A percentile compares a stretch with the other conserved stretches of the same genome.
Conservation (phyloP, 2,329 filamentous ascomycete genomes). For the Cladosporium austrohemisphaericum region DNA sequence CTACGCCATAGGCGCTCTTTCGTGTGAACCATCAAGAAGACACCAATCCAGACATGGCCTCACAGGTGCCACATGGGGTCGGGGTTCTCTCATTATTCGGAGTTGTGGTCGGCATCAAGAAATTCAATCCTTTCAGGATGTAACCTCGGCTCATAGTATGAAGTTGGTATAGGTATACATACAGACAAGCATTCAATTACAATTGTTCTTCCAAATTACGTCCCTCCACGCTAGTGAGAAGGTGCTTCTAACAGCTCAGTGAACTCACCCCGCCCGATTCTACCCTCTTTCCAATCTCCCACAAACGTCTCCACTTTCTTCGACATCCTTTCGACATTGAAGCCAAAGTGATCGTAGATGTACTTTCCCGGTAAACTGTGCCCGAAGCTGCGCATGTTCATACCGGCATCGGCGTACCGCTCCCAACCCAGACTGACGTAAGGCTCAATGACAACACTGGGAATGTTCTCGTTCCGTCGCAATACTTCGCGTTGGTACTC, state of each 20-base stretch:
- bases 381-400: conserved; percentile 53
- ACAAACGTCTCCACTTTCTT: conserved; percentile 38
- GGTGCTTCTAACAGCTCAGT: conserved; percentile 10
- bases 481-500: conserved; percentile 49
- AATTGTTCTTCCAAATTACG: not conserved
- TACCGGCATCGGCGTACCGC: conserved; percentile 56
- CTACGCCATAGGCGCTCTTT: too few relatives aligned
- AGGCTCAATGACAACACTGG: conserved; percentile 56
- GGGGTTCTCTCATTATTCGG: too few relatives aligned
- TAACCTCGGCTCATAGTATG: too few relatives aligned
- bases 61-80: too few relatives aligned
- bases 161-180: too few relatives aligned
- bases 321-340: conserved; percentile 46
- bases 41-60: too few relatives aligned
- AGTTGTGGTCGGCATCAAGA: too few relatives aligned
- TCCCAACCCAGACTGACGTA: conserved; percentile 59
- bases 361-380: conserved; percentile 54
- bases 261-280: conserved; percentile 23
- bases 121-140: too few relatives aligned
- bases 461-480: conserved; percentile 35
- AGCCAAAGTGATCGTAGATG: conserved; percentile 56
- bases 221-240: not conserved
- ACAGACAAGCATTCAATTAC: too few relatives aligned
- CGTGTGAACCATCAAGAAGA: too few relatives aligned
- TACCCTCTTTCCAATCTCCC: conserved; percentile 35